Evolutionary conservation across 2,329 filamentous ascomycete species (phyloP).

Genomic region (Cordyceps cateniannulata): DNA sequence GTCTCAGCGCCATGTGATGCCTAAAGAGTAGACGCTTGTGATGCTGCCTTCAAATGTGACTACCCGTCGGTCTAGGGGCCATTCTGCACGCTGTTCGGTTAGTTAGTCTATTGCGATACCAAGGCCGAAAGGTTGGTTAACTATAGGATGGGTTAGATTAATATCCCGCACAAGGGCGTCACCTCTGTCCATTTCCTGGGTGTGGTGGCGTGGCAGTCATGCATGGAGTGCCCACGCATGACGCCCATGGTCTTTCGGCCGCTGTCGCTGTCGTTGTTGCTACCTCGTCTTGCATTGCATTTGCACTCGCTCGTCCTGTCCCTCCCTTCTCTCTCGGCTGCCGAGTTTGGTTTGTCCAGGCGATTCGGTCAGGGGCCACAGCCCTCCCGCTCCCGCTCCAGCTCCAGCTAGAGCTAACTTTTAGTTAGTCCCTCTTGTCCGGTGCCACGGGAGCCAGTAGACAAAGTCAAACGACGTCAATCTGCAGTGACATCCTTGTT

Average conservation of each 20-base stretch:
- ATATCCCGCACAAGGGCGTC: neutral
- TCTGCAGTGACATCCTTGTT: neutral
- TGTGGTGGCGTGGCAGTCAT: conserved; percentile 6
- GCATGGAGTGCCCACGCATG: conserved; percentile 6
- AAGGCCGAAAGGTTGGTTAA: neutral
- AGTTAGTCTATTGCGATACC: too few relatives aligned
- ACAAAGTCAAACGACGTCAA: neutral
- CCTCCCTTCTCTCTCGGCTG: neutral
- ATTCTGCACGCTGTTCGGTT: too few relatives aligned
- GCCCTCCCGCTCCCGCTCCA: neutral
- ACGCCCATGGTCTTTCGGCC: neutral
- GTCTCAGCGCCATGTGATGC: conserved; percentile 5
- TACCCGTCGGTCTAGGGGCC: too few relatives aligned
- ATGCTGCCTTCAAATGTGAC: neutral
- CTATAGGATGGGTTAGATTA: neutral
- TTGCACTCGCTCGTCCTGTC: too few relatives aligned
- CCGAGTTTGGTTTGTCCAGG: neutral
- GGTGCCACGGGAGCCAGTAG: neutral
- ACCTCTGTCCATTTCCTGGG: neutral
- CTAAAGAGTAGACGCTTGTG: neutral
- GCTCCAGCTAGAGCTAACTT: neutral
- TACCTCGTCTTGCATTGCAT: neutral
- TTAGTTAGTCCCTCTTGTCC: neutral
- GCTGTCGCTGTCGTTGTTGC: neutral
- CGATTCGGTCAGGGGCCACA: conserved; percentile 1